Conservation (phyloP, 2,329 filamentous ascomycete species). For the Lasiodiplodia hormozganensis region DNA sequence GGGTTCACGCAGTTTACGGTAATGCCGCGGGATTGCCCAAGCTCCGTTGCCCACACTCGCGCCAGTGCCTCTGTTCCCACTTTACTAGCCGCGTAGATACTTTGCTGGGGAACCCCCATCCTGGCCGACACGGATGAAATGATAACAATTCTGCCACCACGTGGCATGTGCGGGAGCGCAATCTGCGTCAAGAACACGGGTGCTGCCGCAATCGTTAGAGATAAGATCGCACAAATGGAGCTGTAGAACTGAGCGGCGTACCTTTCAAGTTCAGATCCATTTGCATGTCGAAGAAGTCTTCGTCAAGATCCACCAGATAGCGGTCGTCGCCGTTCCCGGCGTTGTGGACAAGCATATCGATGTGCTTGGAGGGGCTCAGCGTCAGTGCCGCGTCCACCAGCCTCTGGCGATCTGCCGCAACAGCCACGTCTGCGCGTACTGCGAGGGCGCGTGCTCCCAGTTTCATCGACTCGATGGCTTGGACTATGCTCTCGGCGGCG, state of each 20-base stretch:
- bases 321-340: not conserved
- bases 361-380: slow-evolving; percentile 28
- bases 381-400: slow-evolving; percentile 45
- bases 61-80: slow-evolving; percentile 24
- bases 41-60: slow-evolving; percentile 24
- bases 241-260: not conserved
- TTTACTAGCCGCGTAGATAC: slow-evolving; percentile 23
- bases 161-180: slow-evolving; percentile 2
- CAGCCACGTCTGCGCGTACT: no score
- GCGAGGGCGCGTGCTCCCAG: no score
- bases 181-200: slow-evolving; percentile 12
- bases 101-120: not conserved
- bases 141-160: slow-evolving; percentile 14
- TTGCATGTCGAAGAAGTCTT: slow-evolving; percentile 8
- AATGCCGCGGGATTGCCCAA: slow-evolving; percentile 1
- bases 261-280: slow-evolving; percentile 10
- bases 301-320: not conserved
- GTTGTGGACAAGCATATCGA: slow-evolving; percentile 28
- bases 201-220: no score
- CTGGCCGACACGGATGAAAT: slow-evolving; percentile 4
- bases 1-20: slow-evolving; percentile 29
- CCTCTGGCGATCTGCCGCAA: slow-evolving; percentile 22
- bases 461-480: no score
- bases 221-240: no score
- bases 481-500: no score